A percentile compares a stretch with the other conserved stretches of the same genome.
Evolutionary conservation across 2,329 filamentous ascomycete genomes (phyloP).

Genomic region (Nigrospora osmanthi): DNA sequence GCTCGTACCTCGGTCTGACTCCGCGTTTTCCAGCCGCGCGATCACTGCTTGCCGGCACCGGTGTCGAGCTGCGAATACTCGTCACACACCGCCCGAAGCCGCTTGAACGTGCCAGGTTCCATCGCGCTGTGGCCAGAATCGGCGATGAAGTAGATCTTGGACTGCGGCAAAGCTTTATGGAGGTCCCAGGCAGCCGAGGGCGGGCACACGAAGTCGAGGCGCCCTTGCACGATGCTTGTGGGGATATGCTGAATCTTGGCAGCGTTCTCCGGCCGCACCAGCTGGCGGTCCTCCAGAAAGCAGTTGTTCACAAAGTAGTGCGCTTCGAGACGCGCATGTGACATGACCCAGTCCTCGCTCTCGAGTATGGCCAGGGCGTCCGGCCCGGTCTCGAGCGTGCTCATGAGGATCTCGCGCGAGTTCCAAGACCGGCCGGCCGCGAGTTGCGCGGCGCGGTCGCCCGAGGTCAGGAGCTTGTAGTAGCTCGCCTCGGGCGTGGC

Average conservation of each 20-base stretch:
- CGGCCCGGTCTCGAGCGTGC: constrained; percentile 14
- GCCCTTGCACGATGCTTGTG: constrained; percentile 31
- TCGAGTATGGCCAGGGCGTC: constrained; percentile 15
- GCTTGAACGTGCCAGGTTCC: constrained; percentile 4
- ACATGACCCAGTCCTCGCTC: constrained; percentile 19
- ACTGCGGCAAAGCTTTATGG: constrained; percentile 24
- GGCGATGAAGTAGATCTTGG: constrained; percentile 19
- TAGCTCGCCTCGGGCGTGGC: constrained; percentile 12
- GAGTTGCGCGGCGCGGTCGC: constrained; percentile 16
- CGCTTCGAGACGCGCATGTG: constrained; percentile 27
- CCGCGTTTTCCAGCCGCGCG: too few species aligned
- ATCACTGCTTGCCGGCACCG: too few species aligned
- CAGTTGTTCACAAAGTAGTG: constrained; percentile 27
- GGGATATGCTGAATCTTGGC: constrained; percentile 20
- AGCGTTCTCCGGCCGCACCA: constrained; percentile 21
- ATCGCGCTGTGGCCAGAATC: constrained; percentile 24
- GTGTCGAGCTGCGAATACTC: constrained; percentile 1
- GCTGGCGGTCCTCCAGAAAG: constrained; percentile 25
- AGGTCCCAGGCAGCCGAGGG: constrained; percentile 32
- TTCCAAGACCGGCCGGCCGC: constrained; percentile 27
- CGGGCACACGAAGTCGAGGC: constrained; percentile 37
- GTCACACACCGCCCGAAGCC: constrained; percentile 3
- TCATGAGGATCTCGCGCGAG: constrained; percentile 23
- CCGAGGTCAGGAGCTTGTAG: constrained; percentile 22
- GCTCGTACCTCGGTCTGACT: too few species aligned